Evolutionary conservation across 2,329 filamentous ascomycete species (phyloP).

Genomic region (Penicillium hordei): DNA sequence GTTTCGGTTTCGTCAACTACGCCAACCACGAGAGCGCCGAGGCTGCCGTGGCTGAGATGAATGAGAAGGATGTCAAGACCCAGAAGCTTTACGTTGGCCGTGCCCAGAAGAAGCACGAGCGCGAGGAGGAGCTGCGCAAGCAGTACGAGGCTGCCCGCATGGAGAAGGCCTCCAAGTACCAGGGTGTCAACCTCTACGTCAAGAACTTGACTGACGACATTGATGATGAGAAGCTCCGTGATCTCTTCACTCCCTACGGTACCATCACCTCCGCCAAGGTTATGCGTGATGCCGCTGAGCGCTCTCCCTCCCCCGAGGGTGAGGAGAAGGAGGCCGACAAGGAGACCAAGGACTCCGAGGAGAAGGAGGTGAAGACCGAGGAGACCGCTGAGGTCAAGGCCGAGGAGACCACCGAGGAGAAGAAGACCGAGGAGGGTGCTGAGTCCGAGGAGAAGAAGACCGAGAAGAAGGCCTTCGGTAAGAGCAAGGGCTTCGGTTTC

Average conservation of each 20-base stretch:
- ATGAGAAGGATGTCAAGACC: slow-evolving; percentile 86
- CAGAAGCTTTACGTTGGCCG: slow-evolving; percentile 97
- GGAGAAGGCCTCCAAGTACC: slow-evolving; percentile 99
- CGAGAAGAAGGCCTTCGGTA: slow-evolving; percentile 72
- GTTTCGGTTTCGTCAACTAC: slow-evolving; percentile 96
- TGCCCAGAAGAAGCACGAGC: slow-evolving; percentile 99
- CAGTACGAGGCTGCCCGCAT: slow-evolving; percentile 96
- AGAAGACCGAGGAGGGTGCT: slow-evolving; percentile 59
- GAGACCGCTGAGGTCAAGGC: slow-evolving; percentile 51
- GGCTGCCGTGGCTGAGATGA: slow-evolving; percentile 85
- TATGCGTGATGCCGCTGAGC: slow-evolving; percentile 75
- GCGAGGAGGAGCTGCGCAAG: slow-evolving; percentile 97
- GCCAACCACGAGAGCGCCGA: slow-evolving; percentile 83
- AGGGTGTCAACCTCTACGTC: slow-evolving; percentile 98
- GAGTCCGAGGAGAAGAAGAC: slow-evolving; percentile 56
- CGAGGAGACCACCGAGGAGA: slow-evolving; percentile 46
- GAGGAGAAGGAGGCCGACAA: slow-evolving; percentile 56
- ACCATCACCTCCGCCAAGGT: slow-evolving; percentile 99
- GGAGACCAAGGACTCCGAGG: slow-evolving; percentile 44
- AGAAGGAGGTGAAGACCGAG: slow-evolving; percentile 40
- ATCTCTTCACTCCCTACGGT: slow-evolving; percentile 87
- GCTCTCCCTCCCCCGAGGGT: slow-evolving; percentile 47
- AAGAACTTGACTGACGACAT: slow-evolving; percentile 98
- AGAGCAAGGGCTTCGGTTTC: slow-evolving; percentile 99
- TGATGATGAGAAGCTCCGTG: slow-evolving; percentile 95